These are phyloP conservation scores for Chaetomium strumarium DNA, from an alignment of 2,329 filamentous ascomycete genomes.

Conservation along the genomic window DNA sequence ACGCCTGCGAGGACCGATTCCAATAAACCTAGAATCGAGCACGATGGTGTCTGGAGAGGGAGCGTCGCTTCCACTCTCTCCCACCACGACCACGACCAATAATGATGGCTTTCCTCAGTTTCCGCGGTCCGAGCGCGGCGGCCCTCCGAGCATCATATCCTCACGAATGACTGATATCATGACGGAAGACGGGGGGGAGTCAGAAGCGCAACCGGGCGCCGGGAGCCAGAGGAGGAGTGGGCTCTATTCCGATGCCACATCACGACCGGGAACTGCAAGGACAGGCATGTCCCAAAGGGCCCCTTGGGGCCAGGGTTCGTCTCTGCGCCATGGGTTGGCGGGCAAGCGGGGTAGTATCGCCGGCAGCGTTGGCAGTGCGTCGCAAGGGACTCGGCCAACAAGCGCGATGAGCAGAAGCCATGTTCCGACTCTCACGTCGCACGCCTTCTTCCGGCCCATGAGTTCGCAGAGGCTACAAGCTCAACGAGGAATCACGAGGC, in stretches of 20 bases:
- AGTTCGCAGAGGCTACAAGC: slow-evolving; percentile 92
- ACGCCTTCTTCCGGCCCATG: slow-evolving; percentile 94
- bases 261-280: slow-evolving; percentile 49
- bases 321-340: slow-evolving; percentile 48
- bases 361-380: slow-evolving; percentile 37
- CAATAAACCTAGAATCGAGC: background rate
- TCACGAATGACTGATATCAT: slow-evolving; percentile 64
- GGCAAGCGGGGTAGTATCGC: slow-evolving; percentile 38
- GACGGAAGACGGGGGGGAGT: slow-evolving; percentile 49
- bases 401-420: slow-evolving; percentile 76
- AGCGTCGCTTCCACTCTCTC: slow-evolving; percentile 32
- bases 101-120: slow-evolving; percentile 39
- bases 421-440: slow-evolving; percentile 80
- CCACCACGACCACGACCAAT: slow-evolving; percentile 27
- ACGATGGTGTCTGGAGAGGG: slow-evolving; percentile 28
- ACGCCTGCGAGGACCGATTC: slow-evolving; percentile 3
- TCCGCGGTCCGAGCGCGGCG: slow-evolving; percentile 37
- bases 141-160: slow-evolving; percentile 61
- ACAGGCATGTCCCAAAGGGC: slow-evolving; percentile 48
- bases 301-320: slow-evolving; percentile 49
- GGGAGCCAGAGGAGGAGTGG: slow-evolving; percentile 34
- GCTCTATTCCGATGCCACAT: slow-evolving; percentile 38
- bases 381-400: slow-evolving; percentile 47
- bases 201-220: slow-evolving; percentile 31
- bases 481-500: slow-evolving; percentile 60